Conservation (phyloP, 1,139 yeast species). For the Scheffersomyces lignicola region DNA sequence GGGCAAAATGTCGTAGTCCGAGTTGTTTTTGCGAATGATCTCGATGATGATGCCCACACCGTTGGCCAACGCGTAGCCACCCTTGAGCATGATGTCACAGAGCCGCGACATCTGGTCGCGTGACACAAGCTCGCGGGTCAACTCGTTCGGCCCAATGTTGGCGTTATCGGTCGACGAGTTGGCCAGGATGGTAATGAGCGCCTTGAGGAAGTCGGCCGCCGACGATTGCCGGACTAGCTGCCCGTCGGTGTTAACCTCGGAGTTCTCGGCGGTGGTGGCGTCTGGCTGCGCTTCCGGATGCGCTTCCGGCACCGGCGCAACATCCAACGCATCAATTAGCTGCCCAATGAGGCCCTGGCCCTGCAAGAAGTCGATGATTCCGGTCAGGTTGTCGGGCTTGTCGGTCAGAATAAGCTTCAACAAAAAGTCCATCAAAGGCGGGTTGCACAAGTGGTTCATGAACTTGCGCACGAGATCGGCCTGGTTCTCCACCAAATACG, state of each 20-base stretch:
- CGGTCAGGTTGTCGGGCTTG: constrained; percentile 74
- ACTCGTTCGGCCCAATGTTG: constrained; percentile 94
- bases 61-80: constrained; percentile 90
- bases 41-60: constrained; percentile 97
- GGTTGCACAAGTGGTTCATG: constrained; percentile 77
- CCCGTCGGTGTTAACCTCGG: constrained; percentile 26
- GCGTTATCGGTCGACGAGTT: constrained; percentile 83
- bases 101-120: constrained; percentile 67
- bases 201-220: constrained; percentile 51
- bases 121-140: constrained; percentile 81
- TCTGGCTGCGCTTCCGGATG: constrained; percentile 13
- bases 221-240: constrained; percentile 45
- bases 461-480: constrained; percentile 65
- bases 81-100: constrained; percentile 81
- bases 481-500: constrained; percentile 63
- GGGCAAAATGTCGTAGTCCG: constrained; percentile 91
- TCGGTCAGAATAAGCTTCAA: constrained; percentile 77
- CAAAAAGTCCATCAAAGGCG: constrained; percentile 83
- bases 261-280: constrained; percentile 12
- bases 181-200: constrained; percentile 50
- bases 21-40: constrained; percentile 90
- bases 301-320: too few relatives aligned
- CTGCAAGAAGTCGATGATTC: constrained; percentile 72
- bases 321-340: constrained; percentile 57
- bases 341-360: constrained; percentile 61